Evolutionary conservation across 176 grass and related monocot genomes (phyloP), one percentile per base, ranked within the genome.

Genomic region (Typha latifolia): DNA sequence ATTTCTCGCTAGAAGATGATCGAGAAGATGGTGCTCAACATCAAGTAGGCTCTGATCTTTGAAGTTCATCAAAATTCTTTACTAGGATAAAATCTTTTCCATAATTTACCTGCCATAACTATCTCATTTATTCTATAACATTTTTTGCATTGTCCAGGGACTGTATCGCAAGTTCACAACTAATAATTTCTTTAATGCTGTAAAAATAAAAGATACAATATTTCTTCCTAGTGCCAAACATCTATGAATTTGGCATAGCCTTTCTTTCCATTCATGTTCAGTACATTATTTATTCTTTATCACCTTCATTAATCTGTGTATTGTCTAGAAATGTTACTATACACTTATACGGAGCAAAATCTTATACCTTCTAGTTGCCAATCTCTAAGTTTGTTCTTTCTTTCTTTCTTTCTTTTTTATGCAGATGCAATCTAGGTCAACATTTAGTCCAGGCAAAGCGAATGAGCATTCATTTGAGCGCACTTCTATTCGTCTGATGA

Each of bases 1-100:
- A 99, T 87, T 90, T 85, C 77, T 85, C 81, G 43, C 74, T 99
- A 66, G 94, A 99, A 65, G 89, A 90, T 74, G 89, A 92, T 21
- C 84, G 80, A 48, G 89, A 93, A 84, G 89, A 99, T 79, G 80
- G 47, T 61, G 47, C 22, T 84, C 86, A 84, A 52, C 66, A 87
- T 81, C 89, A 90, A 76, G 94, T 99, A 84, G 66, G 86, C 52
- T 87, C 14, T 73, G 62, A 13, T 9, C 27, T 64, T 47, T 62
- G 18, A 15, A 49, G 37, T 23, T 48, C 19, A 72, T 5, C 32
- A 5, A 49, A 31, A 15, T 20, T 51, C 50, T 32, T 12, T 26
- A 8, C 22, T 49, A 72, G 20, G 37, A 14, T 4, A 49, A 49
- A 20, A 18, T 10, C 9, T 43, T 43, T 43, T 43, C 6, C 24